phyloP scores from a whole-genome alignment of 495 filamentous ascomycete genomes.

The Penicillium canescens region DNA sequence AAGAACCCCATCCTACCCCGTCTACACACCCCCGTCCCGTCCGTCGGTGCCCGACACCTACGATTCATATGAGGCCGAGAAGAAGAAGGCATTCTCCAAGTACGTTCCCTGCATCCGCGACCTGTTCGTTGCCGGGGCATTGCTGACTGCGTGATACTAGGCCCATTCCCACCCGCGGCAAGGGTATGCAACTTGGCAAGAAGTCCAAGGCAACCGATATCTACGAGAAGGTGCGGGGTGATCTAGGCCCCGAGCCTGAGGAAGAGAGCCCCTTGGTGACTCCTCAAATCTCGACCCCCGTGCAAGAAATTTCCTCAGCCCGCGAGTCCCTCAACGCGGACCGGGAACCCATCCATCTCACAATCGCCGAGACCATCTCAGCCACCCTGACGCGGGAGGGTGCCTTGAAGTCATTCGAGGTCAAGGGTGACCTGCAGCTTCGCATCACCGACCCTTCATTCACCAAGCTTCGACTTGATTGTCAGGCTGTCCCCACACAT shows the following conservation, averaged over 20 bases:
- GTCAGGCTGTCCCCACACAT: slow-evolving; percentile 69
- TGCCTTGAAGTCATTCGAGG: slow-evolving; percentile 74
- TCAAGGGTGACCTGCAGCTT: slow-evolving; percentile 88
- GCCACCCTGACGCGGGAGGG: slow-evolving; percentile 88
- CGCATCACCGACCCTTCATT: slow-evolving; percentile 84
- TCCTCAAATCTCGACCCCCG: slow-evolving; percentile 52
- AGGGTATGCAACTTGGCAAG: slow-evolving; percentile 98
- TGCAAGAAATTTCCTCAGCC: slow-evolving; percentile 58
- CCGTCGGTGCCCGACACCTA: slow-evolving; percentile 76
- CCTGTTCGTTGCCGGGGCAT: not conserved
- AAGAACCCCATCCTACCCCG: slow-evolving; percentile 78
- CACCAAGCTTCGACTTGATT: slow-evolving; percentile 82
- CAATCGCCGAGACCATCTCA: slow-evolving; percentile 81
- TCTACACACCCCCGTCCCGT: slow-evolving; percentile 80
- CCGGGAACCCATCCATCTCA: slow-evolving; percentile 80
- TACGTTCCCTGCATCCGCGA: slow-evolving; percentile 36
- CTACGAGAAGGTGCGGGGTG: slow-evolving; percentile 91
- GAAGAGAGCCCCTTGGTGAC: slow-evolving; percentile 77
- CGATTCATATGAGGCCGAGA: slow-evolving; percentile 92
- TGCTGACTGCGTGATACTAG: slow-evolving; percentile 33
- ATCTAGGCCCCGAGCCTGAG: slow-evolving; percentile 76
- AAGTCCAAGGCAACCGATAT: slow-evolving; percentile 96
- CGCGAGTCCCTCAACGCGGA: slow-evolving; percentile 66
- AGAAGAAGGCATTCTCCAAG: slow-evolving; percentile 83
- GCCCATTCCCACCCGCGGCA: slow-evolving; percentile 74